Conservation (phyloP, 352 stramenopile species). For the Achlya hypogyna region DNA sequence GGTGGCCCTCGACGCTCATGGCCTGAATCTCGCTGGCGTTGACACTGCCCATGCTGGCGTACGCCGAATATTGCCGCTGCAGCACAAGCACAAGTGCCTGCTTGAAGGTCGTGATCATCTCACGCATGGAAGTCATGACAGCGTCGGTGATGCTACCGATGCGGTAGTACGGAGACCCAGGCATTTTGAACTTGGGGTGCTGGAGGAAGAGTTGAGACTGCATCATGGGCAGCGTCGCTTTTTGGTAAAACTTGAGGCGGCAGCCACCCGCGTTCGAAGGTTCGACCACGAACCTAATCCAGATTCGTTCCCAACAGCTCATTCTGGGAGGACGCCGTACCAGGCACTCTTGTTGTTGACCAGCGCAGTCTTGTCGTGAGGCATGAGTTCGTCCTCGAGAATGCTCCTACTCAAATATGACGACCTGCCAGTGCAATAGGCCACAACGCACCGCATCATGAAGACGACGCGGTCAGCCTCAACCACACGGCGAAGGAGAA, state of each 20-base stretch:
- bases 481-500: not conserved
- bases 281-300: slow-evolving; percentile 8
- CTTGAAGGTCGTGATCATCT: not conserved
- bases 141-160: slow-evolving; percentile 17
- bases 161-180: slow-evolving; percentile 10
- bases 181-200: not conserved
- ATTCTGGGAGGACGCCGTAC: not conserved
- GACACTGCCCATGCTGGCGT: not conserved
- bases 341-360: slow-evolving; percentile 18
- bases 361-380: not conserved
- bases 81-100: not conserved
- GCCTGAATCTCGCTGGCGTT: not conserved
- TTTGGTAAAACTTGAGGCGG: slow-evolving; percentile 19
- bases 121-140: slow-evolving; percentile 1
- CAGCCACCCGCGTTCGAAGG: not conserved
- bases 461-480: slow-evolving; percentile 8
- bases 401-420: slow-evolving; percentile 8
- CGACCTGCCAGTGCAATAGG: not conserved
- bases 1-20: not conserved
- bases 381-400: slow-evolving; percentile 8
- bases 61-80: not conserved
- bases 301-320: not conserved
- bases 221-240: slow-evolving; percentile 13
- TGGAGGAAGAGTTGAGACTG: slow-evolving; percentile 3
- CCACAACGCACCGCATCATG: not conserved